These are phyloP conservation scores for Nemania sp. DNA, from an alignment of 2,329 filamentous ascomycete species.

Conservation along the genomic window DNA sequence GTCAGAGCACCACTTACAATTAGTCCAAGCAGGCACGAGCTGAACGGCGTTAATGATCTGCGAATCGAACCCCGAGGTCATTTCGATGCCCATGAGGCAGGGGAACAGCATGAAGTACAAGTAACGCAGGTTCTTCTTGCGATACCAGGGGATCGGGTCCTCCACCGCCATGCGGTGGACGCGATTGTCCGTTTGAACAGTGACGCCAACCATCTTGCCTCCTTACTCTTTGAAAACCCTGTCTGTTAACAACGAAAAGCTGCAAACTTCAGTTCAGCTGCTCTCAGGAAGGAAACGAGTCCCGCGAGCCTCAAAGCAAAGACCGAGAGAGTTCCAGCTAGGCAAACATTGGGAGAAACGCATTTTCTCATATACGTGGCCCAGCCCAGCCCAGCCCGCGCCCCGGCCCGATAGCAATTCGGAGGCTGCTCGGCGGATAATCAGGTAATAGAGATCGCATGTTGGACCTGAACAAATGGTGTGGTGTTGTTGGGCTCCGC, in stretches of 20 bases:
- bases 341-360: conserved; percentile 28
- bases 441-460: conserved; percentile 44
- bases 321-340: conserved; percentile 3
- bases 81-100: conserved; percentile 70
- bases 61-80: conserved; percentile 68
- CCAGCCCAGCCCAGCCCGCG: neutral
- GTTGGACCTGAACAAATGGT: conserved; percentile 40
- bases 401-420: conserved; percentile 42
- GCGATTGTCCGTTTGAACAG: conserved; percentile 46
- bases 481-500: conserved; percentile 31
- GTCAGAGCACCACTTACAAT: conserved; percentile 47
- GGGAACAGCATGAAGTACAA: conserved; percentile 69
- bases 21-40: conserved; percentile 53
- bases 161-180: conserved; percentile 58
- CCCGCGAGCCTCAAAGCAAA: conserved; percentile 26
- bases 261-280: too few species aligned
- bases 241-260: neutral
- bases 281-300: conserved; percentile 15
- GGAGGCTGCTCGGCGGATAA: conserved; percentile 46
- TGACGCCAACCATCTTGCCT: conserved; percentile 47
- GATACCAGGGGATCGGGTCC: conserved; percentile 63
- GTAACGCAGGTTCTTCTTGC: conserved; percentile 65
- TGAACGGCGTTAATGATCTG: conserved; percentile 57
- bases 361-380: conserved; percentile 41
- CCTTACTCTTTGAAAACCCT: neutral